Conservation (phyloP, 2,329 filamentous ascomycete genomes). For the Alternaria panax region DNA sequence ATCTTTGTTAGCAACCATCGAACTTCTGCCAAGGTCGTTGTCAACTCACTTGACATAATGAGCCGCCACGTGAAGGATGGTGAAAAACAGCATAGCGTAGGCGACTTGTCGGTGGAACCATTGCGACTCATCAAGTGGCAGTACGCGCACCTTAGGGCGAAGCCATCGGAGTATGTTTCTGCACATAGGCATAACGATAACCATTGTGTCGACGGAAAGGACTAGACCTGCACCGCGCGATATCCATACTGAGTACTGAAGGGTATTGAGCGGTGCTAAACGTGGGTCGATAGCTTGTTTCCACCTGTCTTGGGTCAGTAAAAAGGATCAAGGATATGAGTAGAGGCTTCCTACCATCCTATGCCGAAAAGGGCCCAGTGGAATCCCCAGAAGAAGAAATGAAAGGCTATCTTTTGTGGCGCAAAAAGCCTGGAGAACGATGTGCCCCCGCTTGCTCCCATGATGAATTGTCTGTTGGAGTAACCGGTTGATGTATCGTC, state of each 20-base stretch:
- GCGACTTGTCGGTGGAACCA: conserved; percentile 98
- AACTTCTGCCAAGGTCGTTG: not conserved
- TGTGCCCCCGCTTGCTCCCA: conserved; percentile 20
- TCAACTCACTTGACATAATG: conserved; percentile 90
- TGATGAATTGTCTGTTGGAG: conserved; percentile 2
- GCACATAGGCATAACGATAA: conserved; percentile 95
- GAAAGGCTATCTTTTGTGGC: conserved; percentile 76
- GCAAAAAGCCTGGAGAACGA: conserved; percentile 58
- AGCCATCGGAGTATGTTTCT: conserved; percentile 85
- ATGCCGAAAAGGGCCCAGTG: conserved; percentile 81
- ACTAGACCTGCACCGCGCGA: conserved; percentile 91
- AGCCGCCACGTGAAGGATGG: conserved; percentile 74
- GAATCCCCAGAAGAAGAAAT: conserved; percentile 79
- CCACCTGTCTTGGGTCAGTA: conserved; percentile 63
- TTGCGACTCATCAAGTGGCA: conserved; percentile 94
- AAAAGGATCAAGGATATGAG: conserved; percentile 23
- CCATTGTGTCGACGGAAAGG: conserved; percentile 80
- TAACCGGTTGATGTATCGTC: not conserved
- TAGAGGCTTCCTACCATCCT: conserved; percentile 72
- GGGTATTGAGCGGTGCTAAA: conserved; percentile 78
- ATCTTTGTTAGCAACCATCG: conserved; percentile 19
- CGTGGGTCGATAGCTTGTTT: conserved; percentile 74
- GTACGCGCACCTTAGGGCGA: conserved; percentile 83
- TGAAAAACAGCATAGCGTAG: conserved; percentile 86
- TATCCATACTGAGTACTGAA: conserved; percentile 92